Percentiles rank a stretch among this genome's conserved stretches.
Conservation (phyloP, 2,329 filamentous ascomycete genomes). For the Teratosphaeria zuluensis region DNA sequence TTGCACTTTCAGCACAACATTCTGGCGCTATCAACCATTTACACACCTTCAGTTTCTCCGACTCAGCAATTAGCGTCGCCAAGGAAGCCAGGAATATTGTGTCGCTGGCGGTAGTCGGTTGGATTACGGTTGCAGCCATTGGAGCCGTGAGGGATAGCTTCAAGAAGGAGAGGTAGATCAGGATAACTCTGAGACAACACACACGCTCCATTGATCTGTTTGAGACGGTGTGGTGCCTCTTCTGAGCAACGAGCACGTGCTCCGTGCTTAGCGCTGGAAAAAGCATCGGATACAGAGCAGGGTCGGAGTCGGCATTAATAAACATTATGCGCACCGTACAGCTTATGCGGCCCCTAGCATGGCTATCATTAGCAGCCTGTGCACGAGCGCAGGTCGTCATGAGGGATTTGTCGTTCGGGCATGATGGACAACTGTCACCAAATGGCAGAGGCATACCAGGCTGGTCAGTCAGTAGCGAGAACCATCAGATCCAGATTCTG, state of each 20-base stretch:
- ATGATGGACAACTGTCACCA: constrained; percentile 58
- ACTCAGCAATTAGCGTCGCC: constrained; percentile 39
- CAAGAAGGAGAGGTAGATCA: constrained; percentile 6
- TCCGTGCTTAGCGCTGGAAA: background rate
- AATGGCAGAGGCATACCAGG: constrained; percentile 47
- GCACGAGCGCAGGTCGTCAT: constrained; percentile 19
- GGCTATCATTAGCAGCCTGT: constrained; percentile 12
- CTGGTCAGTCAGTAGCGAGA: constrained; percentile 46
- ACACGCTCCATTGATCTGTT: background rate
- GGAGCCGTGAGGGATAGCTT: constrained; percentile 14
- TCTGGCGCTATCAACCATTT: constrained; percentile 31
- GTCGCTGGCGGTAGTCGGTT: constrained; percentile 35
- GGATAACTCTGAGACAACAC: background rate
- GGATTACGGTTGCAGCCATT: constrained; percentile 20
- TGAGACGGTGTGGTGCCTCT: background rate
- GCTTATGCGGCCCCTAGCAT: background rate
- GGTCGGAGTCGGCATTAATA: background rate
- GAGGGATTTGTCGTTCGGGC: constrained; percentile 59
- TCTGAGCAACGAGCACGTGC: background rate
- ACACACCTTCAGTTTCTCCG: constrained; percentile 43
- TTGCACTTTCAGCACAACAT: constrained; percentile 23
- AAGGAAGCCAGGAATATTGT: constrained; percentile 44
- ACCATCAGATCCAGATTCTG: constrained; percentile 51
- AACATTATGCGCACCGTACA: background rate
- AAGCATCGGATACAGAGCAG: background rate